Percentiles rank a stretch among this genome's conserved stretches.
These are phyloP conservation scores for Phytomonas francai DNA, from an alignment of 208 protist genomes.

Conservation along the genomic window DNA sequence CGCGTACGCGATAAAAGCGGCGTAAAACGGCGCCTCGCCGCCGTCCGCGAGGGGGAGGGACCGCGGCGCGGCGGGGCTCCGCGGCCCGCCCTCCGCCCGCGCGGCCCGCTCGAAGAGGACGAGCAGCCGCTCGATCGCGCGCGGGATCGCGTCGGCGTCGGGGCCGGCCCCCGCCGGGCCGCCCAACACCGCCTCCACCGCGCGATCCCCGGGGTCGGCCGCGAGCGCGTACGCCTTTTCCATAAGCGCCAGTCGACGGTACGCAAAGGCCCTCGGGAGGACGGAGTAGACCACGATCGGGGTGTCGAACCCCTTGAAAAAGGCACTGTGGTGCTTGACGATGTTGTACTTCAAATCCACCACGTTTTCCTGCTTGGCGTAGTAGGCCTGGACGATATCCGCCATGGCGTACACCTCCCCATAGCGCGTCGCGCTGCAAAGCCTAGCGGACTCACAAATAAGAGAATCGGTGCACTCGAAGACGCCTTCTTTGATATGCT, in stretches of 20 bases:
- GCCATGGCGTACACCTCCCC: constrained; percentile 76
- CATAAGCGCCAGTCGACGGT: constrained; percentile 41
- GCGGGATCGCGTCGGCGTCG: constrained; percentile 25
- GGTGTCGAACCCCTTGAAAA: constrained; percentile 34
- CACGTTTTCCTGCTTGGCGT: constrained; percentile 64
- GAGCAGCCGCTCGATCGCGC: constrained; percentile 11
- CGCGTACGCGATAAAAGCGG: too few species aligned
- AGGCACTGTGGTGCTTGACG: constrained; percentile 37
- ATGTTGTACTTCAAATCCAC: constrained; percentile 76
- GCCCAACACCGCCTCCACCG: constrained; percentile 28
- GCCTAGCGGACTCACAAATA: constrained; percentile 54
- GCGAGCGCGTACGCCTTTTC: constrained; percentile 7
- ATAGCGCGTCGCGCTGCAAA: constrained; percentile 54
- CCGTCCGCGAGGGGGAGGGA: too few species aligned
- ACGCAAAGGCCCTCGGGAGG: constrained; percentile 63
- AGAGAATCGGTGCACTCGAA: constrained; percentile 63
- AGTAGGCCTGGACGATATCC: constrained; percentile 60
- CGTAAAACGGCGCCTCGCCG: too few species aligned
- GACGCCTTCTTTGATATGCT: constrained; percentile 33
- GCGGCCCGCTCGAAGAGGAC: too few species aligned
- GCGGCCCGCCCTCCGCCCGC: too few species aligned
- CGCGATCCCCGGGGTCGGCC: constrained; percentile 17
- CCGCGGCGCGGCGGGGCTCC: too few species aligned
- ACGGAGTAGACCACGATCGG: constrained; percentile 68
- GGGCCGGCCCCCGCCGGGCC: too few species aligned